Evolutionary conservation across 2,329 filamentous ascomycete genomes (phyloP).

Genomic region (Cryphonectria carpinicola): DNA sequence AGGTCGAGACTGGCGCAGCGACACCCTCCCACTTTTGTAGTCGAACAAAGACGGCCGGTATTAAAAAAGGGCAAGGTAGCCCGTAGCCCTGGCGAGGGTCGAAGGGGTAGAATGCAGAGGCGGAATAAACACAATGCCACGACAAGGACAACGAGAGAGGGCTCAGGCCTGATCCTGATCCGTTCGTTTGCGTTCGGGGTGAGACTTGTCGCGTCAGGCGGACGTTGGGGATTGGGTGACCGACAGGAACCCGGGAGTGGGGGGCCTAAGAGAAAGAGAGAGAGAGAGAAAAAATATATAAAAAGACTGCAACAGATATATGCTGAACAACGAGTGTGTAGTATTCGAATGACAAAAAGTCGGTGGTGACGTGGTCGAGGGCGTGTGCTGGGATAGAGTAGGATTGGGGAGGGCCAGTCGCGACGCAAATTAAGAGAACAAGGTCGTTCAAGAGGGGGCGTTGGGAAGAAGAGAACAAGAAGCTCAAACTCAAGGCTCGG

Average conservation of each 20-base stretch:
- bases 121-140: slow-evolving; percentile 24
- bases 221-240: background rate
- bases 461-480: slow-evolving; percentile 29
- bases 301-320: slow-evolving; percentile 24
- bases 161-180: slow-evolving; percentile 9
- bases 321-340: slow-evolving; percentile 30
- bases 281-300: background rate
- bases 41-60: slow-evolving; percentile 28
- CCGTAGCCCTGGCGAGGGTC: slow-evolving; percentile 17
- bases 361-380: slow-evolving; percentile 19
- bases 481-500: slow-evolving; percentile 27
- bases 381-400: slow-evolving; percentile 10
- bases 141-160: slow-evolving; percentile 17
- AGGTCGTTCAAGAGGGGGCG: slow-evolving; percentile 6
- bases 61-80: slow-evolving; percentile 22
- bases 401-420: slow-evolving; percentile 16
- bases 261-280: background rate
- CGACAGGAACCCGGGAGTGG: slow-evolving; percentile 15
- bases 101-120: slow-evolving; percentile 18
- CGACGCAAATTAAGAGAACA: slow-evolving; percentile 21
- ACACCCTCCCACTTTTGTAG: slow-evolving; percentile 18
- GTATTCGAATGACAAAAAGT: slow-evolving; percentile 28
- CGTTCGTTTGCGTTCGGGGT: slow-evolving; percentile 12
- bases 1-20: slow-evolving; percentile 15
- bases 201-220: slow-evolving; percentile 17